Evolutionary conservation across 2,329 filamentous ascomycete species (phyloP), one percentile per base, ranked within the genome.

Genomic region (Colletotrichum incanum): DNA sequence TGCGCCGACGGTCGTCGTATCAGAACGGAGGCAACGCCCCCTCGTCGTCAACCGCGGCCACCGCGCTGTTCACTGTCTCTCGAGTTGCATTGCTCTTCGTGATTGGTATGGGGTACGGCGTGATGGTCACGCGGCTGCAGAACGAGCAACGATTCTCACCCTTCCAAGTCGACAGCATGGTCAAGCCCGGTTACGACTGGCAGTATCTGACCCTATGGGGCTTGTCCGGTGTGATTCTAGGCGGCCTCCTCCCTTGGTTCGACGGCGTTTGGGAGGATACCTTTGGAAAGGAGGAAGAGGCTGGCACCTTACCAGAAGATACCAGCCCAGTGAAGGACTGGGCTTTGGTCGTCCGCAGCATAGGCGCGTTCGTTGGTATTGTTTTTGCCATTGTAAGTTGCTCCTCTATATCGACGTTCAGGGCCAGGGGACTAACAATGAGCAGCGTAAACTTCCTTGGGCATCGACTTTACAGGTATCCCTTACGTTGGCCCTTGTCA

Each of bases 401-500:
- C 60, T 37, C 62, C n/a, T 18, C 12, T 55, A 26, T 39, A 43
- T 55, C 47, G 14, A 31, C 7, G 3, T 41, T 54, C 31, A 69
- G 52, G 52, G 50, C 50, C 7, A n/a, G 18, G 12, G 45, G 28
- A 61, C 68, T 73, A 58, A 67, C 34, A 67, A 60, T 34, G 6
- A 34, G 41, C 56, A 97, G 94, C 92, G 96, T 75, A 94, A 93
- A 81, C 89, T 98, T 12, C 93, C 94, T 1, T 99, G 96, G 96
- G 90, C 95, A 77, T 98, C 95, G 11, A 96, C 95, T 1, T 90
- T 98, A n/a, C 96, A 99, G 82, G 91, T 97, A 26, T 97, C 95
- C 1, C 83, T 97, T 34, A 96, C 95, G 1, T 91, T 99, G 60
- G 94, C 95, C 28, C 90, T 98, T 72, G 94, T 93, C 26, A 98